Conservation (phyloP, 352 stramenopile species). For the Phytopythium cucurbitacearum region DNA sequence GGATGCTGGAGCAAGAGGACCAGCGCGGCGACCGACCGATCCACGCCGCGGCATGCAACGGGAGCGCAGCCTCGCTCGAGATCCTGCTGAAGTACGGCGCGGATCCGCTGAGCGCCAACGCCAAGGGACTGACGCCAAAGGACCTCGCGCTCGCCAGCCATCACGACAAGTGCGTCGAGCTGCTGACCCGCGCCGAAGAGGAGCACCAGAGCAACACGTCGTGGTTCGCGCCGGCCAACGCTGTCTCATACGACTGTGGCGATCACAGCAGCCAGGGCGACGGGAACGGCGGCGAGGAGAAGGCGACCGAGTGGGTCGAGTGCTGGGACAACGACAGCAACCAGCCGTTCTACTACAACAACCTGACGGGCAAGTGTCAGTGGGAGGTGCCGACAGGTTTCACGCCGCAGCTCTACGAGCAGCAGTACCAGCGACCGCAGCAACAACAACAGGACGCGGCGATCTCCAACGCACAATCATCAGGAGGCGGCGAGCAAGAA, state of each 20-base stretch:
- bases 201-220: conserved; percentile 33
- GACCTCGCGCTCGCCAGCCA: conserved; percentile 43
- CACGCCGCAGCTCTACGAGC: conserved; percentile 13
- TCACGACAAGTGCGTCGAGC: conserved; percentile 37
- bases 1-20: conserved; percentile 70
- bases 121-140: conserved; percentile 42
- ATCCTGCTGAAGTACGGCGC: conserved; percentile 47
- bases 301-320: conserved; percentile 38
- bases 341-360: conserved; percentile 70
- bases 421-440: conserved; percentile 10
- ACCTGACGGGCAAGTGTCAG: conserved; percentile 64
- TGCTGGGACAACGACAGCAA: conserved; percentile 58
- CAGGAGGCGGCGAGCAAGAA: conserved; percentile 4
- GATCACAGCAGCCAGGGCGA: background rate
- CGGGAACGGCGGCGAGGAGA: conserved; percentile 7
- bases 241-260: conserved; percentile 5
- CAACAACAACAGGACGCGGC: conserved; percentile 20
- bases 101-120: conserved; percentile 41
- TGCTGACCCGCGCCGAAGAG: conserved; percentile 35
- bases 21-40: conserved; percentile 52
- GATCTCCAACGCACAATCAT: conserved; percentile 4
- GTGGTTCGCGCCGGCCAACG: conserved; percentile 55
- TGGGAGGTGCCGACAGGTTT: conserved; percentile 48
- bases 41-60: conserved; percentile 60
- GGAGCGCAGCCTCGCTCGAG: conserved; percentile 33